Percentiles rank a stretch among this genome's conserved stretches.
These are phyloP conservation scores for Picochlorum costavermella DNA, from an alignment of 139 green algal genomes.

Conservation along the genomic window DNA sequence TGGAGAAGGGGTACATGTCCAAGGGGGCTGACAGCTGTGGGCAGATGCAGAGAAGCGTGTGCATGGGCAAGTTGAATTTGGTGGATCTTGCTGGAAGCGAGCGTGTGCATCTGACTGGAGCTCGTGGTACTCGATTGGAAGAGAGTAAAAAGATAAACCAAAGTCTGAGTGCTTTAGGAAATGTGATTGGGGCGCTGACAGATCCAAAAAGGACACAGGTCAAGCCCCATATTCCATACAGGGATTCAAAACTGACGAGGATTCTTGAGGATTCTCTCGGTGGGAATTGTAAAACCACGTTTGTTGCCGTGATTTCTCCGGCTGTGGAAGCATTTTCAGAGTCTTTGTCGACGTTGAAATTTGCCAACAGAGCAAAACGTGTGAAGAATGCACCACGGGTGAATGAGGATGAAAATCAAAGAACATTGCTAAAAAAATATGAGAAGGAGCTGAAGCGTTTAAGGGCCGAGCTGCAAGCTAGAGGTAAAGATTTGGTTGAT, in stretches of 20 bases:
- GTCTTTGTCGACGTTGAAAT: constrained; percentile 78
- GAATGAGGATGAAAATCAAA: constrained; percentile 94
- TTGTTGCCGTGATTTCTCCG: constrained; percentile 83
- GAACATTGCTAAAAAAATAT: constrained; percentile 89
- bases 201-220: constrained; percentile 36
- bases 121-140: constrained; percentile 81
- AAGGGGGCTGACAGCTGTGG: background rate
- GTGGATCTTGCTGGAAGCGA: constrained; percentile 93
- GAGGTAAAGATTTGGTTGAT: constrained; percentile 79
- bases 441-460: constrained; percentile 83
- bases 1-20: constrained; percentile 68
- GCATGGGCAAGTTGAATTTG: constrained; percentile 95
- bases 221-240: constrained; percentile 82
- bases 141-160: constrained; percentile 98
- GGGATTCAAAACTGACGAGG: constrained; percentile 89
- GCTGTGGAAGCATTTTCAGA: constrained; percentile 69
- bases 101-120: constrained; percentile 86
- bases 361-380: constrained; percentile 90
- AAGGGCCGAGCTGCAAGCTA: constrained; percentile 73
- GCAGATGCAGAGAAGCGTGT: constrained; percentile 21
- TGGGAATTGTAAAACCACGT: constrained; percentile 90
- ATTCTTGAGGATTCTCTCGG: constrained; percentile 90
- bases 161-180: constrained; percentile 82
- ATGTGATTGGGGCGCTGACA: constrained; percentile 93
- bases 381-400: constrained; percentile 87